These are phyloP conservation scores for Neonothopanus nambi DNA, from an alignment of 1,284 basidiomycete species.

Conservation along the genomic window DNA sequence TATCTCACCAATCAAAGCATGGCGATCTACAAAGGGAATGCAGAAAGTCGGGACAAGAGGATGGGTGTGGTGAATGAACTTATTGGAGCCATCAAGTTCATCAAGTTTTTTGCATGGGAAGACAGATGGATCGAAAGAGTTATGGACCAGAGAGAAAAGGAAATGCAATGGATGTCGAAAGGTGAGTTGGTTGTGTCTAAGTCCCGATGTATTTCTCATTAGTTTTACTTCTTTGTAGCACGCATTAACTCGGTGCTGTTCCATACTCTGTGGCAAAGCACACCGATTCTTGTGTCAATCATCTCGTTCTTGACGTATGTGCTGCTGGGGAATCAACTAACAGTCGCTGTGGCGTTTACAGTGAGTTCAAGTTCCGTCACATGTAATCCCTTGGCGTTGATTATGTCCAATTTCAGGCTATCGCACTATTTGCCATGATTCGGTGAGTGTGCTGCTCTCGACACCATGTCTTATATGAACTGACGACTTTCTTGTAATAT, in stretches of 20 bases:
- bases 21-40: constrained; percentile 72
- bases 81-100: constrained; percentile 78
- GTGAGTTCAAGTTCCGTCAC: constrained; percentile 35
- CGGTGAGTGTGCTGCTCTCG: constrained; percentile 34
- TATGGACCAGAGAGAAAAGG: constrained; percentile 56
- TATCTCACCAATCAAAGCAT: constrained; percentile 61
- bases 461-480: constrained; percentile 48
- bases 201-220: background rate
- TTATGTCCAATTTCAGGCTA: constrained; percentile 42
- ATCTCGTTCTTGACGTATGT: constrained; percentile 69
- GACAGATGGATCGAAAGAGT: constrained; percentile 67
- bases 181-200: constrained; percentile 31
- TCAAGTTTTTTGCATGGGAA: constrained; percentile 89
- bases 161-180: constrained; percentile 75
- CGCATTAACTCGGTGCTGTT: constrained; percentile 68
- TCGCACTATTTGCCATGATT: constrained; percentile 73
- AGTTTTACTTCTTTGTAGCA: constrained; percentile 35
- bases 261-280: constrained; percentile 59
- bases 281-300: constrained; percentile 70
- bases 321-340: constrained; percentile 62
- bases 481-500: constrained; percentile 58
- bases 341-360: constrained; percentile 70
- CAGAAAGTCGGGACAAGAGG: constrained; percentile 78
- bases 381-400: constrained; percentile 4
- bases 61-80: constrained; percentile 88